phyloP scores from a whole-genome alignment of 768 basidiomycete genomes.

The Phlegmacium glaucopus region DNA sequence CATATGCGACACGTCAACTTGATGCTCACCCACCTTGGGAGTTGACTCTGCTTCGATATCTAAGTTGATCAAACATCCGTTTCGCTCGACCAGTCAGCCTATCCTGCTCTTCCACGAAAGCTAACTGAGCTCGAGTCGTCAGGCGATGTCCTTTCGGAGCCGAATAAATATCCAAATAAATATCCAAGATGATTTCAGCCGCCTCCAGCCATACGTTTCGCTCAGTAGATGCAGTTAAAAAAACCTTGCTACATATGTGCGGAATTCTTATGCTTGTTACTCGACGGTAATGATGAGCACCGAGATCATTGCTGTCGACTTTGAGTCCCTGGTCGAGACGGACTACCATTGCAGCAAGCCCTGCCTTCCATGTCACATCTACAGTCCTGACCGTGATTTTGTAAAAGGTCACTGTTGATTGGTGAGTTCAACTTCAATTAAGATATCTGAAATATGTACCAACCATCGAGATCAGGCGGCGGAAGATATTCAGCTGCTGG shows the following conservation, averaged over 20 bases:
- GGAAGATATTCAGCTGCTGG: slow-evolving; percentile 68
- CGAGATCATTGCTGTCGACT: slow-evolving; percentile 73
- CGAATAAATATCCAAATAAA: slow-evolving; percentile 66
- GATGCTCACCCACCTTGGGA: slow-evolving; percentile 8
- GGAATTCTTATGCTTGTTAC: slow-evolving; percentile 61
- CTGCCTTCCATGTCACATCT: slow-evolving; percentile 54
- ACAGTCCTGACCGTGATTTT: slow-evolving; percentile 57
- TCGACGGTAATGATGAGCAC: slow-evolving; percentile 63
- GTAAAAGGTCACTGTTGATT: slow-evolving; percentile 72
- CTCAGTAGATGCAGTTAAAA: slow-evolving; percentile 40
- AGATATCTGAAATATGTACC: slow-evolving; percentile 15
- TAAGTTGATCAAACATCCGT: slow-evolving; percentile 42
- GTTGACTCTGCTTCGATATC: slow-evolving; percentile 9
- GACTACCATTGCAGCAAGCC: slow-evolving; percentile 51
- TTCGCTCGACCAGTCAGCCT: slow-evolving; percentile 58
- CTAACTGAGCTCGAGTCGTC: slow-evolving; percentile 49
- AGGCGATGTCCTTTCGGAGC: slow-evolving; percentile 55
- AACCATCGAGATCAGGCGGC: slow-evolving; percentile 75
- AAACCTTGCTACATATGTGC: slow-evolving; percentile 40
- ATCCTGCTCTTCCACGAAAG: slow-evolving; percentile 74
- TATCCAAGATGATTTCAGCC: slow-evolving; percentile 47
- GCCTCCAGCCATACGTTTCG: slow-evolving; percentile 67
- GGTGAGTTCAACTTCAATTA: slow-evolving; percentile 5
- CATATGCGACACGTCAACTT: not conserved
- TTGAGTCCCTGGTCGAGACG: slow-evolving; percentile 56